Percentiles rank a stretch among this genome's conserved stretches.
Evolutionary conservation across 148 eudicot genomes (phyloP).

Genomic region (Vaccinium vitisidaea): DNA sequence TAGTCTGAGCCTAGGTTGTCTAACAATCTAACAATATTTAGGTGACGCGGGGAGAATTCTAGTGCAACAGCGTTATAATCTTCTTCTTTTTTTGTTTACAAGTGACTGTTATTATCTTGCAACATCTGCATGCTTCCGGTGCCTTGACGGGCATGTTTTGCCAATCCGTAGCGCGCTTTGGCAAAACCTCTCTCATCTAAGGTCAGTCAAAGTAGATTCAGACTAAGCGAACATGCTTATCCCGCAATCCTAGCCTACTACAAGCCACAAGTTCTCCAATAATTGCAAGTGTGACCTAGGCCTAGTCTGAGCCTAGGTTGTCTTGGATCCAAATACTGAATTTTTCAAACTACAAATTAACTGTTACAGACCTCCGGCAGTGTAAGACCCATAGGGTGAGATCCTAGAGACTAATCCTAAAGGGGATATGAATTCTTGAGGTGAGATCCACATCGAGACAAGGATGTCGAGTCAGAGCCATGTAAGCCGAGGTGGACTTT

Average conservation of each 20-base stretch:
- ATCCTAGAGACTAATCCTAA: neutral
- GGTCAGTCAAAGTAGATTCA: neutral
- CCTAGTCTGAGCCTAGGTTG: neutral
- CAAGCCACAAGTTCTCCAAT: no score
- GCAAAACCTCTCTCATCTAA: neutral
- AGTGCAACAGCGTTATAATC: neutral
- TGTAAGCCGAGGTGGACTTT: neutral
- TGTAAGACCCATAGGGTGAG: neutral
- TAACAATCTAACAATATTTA: neutral
- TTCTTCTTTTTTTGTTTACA: no score
- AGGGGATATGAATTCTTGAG: neutral
- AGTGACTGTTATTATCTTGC: neutral
- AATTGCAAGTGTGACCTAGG: no score
- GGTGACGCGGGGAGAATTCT: neutral
- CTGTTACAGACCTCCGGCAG: neutral
- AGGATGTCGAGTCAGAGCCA: neutral
- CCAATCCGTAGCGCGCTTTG: neutral
- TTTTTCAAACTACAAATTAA: neutral
- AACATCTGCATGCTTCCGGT: neutral
- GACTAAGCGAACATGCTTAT: neutral
- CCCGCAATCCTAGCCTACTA: no score
- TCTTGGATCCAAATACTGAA: constrained; percentile 2
- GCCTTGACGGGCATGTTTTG: neutral
- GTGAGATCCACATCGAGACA: neutral
- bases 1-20: no score